Conservation (phyloP, 176 grass and related monocot species). For the Tuctoria greenei region DNA sequence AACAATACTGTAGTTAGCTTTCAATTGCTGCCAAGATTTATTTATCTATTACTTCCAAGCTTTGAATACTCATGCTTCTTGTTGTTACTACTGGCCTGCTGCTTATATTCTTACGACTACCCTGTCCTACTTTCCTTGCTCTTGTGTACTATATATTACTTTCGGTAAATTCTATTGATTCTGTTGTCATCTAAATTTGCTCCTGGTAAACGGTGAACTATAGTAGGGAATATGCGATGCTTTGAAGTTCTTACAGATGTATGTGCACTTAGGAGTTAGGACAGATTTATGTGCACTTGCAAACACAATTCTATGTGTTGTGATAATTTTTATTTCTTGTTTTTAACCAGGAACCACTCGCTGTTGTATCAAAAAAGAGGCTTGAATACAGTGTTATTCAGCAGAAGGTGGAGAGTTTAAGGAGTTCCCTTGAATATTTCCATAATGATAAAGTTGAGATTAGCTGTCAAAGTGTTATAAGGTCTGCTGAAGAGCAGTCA, state of each 20-base stretch:
- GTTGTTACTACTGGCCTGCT: not conserved
- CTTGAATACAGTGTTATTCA: conserved; percentile 56
- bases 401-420: conserved; percentile 50
- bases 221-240: conserved; percentile 1
- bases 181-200: not conserved
- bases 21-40: conserved; percentile 9
- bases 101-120: conserved; percentile 22
- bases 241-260: conserved; percentile 3
- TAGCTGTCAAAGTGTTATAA: conserved; percentile 41
- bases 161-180: conserved; percentile 27
- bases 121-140: conserved; percentile 8
- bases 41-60: conserved; percentile 31
- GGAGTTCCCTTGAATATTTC: conserved; percentile 48
- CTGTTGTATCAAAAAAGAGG: conserved; percentile 52
- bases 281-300: conserved; percentile 1
- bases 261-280: too few species aligned
- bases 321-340: conserved; percentile 11
- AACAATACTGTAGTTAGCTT: conserved; percentile 1
- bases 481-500: conserved; percentile 57
- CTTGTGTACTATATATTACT: conserved; percentile 18
- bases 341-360: conserved; percentile 58
- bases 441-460: conserved; percentile 50
- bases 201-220: conserved; percentile 12
- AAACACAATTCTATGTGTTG: conserved; percentile 5
- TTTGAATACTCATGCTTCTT: conserved; percentile 13